Conservation (phyloP, 2,329 filamentous ascomycete species). For the Thelonectria discophora region DNA sequence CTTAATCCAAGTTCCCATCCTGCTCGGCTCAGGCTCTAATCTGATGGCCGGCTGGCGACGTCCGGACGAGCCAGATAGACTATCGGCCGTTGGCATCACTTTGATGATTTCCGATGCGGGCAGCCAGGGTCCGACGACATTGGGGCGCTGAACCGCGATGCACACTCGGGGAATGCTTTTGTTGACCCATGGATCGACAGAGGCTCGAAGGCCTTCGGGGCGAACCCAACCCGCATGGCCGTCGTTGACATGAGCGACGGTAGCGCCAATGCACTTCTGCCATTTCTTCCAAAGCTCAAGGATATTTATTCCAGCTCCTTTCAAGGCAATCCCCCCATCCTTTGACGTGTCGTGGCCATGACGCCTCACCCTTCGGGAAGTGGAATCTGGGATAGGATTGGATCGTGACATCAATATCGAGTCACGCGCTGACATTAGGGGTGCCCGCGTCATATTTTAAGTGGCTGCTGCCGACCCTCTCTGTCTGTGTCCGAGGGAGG, state of each 20-base stretch:
- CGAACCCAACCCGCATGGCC: neutral
- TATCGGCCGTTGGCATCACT: neutral
- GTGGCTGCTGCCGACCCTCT: slow-evolving; percentile 34
- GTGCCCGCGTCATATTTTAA: slow-evolving; percentile 27
- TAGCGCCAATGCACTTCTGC: neutral
- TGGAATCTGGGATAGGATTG: slow-evolving; percentile 29
- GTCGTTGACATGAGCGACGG: neutral
- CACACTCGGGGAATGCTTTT: slow-evolving; percentile 2
- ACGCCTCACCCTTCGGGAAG: slow-evolving; percentile 11
- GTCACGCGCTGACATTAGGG: slow-evolving; percentile 39
- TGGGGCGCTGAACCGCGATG: slow-evolving; percentile 4
- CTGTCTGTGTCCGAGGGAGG: slow-evolving; percentile 14
- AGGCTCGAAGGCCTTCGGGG: neutral
- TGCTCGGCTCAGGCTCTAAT: too few species aligned
- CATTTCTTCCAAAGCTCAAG: slow-evolving; percentile 2
- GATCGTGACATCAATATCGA: slow-evolving; percentile 37
- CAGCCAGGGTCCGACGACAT: neutral
- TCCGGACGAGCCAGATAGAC: slow-evolving; percentile 12
- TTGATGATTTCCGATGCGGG: slow-evolving; percentile 1
- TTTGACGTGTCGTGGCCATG: slow-evolving; percentile 30
- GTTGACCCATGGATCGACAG: slow-evolving; percentile 1
- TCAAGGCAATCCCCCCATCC: slow-evolving; percentile 10
- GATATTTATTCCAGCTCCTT: neutral
- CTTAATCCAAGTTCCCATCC: neutral
- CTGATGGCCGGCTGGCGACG: neutral